Percentiles rank a stretch among this genome's conserved stretches.
Conservation (phyloP, 306 rosid genomes). For the Quercus ilex region DNA sequence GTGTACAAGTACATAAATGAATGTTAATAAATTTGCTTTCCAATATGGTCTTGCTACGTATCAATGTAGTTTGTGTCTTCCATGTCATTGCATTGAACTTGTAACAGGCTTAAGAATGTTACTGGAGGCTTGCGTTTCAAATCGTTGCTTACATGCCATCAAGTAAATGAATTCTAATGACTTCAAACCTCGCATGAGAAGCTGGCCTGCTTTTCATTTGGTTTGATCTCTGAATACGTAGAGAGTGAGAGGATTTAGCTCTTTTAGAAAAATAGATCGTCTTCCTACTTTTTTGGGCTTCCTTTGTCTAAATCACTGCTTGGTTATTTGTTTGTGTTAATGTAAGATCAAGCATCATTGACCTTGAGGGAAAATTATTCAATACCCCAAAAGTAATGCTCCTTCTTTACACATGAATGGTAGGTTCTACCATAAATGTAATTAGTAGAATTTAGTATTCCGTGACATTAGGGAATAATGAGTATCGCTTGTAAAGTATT, state of each 20-base stretch:
- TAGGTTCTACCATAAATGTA: too few relatives aligned
- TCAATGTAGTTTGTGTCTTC: background rate
- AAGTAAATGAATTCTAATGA: background rate
- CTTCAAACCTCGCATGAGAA: background rate
- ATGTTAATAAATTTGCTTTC: background rate
- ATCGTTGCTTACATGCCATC: background rate
- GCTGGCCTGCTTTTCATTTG: background rate
- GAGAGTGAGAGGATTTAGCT: background rate
- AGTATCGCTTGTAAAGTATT: too few relatives aligned
- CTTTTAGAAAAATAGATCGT: too few relatives aligned
- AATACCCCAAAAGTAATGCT: too few relatives aligned
- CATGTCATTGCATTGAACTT: background rate
- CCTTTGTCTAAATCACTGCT: too few relatives aligned
- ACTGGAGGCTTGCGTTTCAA: background rate
- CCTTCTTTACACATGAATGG: too few relatives aligned
- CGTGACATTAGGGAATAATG: too few relatives aligned
- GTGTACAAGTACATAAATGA: background rate
- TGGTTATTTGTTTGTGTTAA: too few relatives aligned
- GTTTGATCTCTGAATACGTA: background rate
- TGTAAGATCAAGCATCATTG: too few relatives aligned
- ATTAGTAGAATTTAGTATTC: too few relatives aligned
- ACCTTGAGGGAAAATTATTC: too few relatives aligned
- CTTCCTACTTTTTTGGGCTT: too few relatives aligned
- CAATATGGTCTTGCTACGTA: background rate
- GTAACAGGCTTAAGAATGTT: background rate